Percentiles rank a stretch among this genome's conserved stretches.
phyloP scores from a whole-genome alignment of 345 rosid genomes.

The Carallia brachiata region DNA sequence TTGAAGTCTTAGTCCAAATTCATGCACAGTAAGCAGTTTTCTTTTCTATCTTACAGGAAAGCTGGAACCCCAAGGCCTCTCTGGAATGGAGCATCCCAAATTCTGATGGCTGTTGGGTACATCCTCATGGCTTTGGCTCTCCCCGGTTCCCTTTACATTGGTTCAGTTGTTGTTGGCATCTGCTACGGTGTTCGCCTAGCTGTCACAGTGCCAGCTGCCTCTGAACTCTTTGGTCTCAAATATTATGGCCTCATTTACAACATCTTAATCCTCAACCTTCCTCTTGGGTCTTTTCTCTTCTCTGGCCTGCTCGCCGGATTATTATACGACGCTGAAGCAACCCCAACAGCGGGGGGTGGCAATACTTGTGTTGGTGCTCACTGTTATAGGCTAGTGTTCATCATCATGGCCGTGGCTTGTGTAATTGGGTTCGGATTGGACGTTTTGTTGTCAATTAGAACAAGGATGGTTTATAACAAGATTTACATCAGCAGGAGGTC shows the following conservation, averaged over 20 bases:
- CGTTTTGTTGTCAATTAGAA: conserved; percentile 52
- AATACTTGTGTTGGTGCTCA: conserved; percentile 87
- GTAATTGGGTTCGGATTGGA: conserved; percentile 70
- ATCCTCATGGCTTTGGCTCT: conserved; percentile 72
- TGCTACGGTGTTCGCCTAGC: conserved; percentile 95
- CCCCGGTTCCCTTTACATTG: conserved; percentile 78
- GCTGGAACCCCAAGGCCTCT: conserved; percentile 86
- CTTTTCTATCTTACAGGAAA: conserved; percentile 42
- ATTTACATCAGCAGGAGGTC: conserved; percentile 50
- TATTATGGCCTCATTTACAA: conserved; percentile 86
- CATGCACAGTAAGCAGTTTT: background rate
- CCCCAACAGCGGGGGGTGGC: conserved; percentile 71
- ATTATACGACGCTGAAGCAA: conserved; percentile 77
- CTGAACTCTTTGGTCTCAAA: conserved; percentile 93
- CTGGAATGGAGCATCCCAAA: conserved; percentile 93
- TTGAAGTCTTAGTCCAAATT: background rate
- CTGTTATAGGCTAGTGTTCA: conserved; percentile 74
- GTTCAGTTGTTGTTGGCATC: conserved; percentile 77
- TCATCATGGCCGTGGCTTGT: conserved; percentile 67
- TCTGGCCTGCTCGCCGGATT: conserved; percentile 89
- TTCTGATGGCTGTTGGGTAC: conserved; percentile 80
- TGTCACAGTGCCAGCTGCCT: conserved; percentile 80
- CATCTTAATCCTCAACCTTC: conserved; percentile 81
- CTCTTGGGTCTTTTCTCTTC: conserved; percentile 90
- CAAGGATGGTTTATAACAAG: conserved; percentile 56